Evolutionary conservation across 2,329 filamentous ascomycete species (phyloP), one percentile per base, ranked within the genome.

Genomic region (Alternaria hordeiaustralica): DNA sequence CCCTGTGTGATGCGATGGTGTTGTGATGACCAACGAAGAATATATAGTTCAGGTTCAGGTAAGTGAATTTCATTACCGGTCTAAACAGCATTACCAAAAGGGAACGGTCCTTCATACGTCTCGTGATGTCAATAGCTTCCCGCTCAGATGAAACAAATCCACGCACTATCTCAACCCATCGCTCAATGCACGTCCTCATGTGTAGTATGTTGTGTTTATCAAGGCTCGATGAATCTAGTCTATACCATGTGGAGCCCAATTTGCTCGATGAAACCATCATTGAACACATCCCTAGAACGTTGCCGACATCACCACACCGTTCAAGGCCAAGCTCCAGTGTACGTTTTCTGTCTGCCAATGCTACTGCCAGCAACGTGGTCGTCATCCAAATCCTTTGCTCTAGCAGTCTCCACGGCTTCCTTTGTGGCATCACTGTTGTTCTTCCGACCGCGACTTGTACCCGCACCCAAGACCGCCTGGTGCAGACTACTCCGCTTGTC

Each of bases 1-100:
- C 23, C 20, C 5, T 53, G 20, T 58, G 55, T 28, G 36, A 59
- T 45, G 68, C 67, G 66, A 67, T 64, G 60, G 13, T 45, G 47
- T 54, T 58, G 61, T 60, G 63, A 64, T 62, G 41, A 21, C 33
- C 21, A 55, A 53, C 43, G 10, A 51, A 47, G 47, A 47, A 3
- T 21, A 25, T 15, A 49, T 18, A 59, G 33, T 23, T 36, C 23
- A 13, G 11, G 13, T 15, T 25, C 21, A 49, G 25, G 55, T 59
- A 43, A 54, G 49, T 54, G 41, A 25, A 33, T 30, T 30, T 15
- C 13, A 23, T 25, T 53, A 2, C 26, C 30, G 20, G 13, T 36
- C 13, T 53, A 15, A 23, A 41, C 6, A 23, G 12, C 28, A 23
- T 3, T 41, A n/a, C 7, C 20, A 36, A 36, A 33, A 23, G 21